phyloP scores from a whole-genome alignment of 2,329 filamentous ascomycete species.

The Periglandula ipomoeae region DNA sequence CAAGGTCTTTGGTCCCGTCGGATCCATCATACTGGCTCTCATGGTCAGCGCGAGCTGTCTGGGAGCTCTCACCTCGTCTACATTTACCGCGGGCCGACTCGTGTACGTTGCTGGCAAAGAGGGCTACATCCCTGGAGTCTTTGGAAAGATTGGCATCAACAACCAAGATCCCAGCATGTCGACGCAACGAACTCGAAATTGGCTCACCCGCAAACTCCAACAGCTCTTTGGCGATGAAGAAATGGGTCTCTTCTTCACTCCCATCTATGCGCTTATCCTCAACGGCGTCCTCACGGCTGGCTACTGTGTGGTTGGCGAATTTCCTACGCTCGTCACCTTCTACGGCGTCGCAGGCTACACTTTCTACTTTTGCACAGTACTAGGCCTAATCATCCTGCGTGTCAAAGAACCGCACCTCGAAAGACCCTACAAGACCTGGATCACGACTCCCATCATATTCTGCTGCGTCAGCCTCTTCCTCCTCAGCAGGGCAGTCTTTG shows the following conservation, averaged over 20 bases:
- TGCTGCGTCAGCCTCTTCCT: conserved; percentile 95
- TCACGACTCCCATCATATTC: conserved; percentile 93
- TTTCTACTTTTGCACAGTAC: conserved; percentile 93
- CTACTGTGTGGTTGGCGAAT: conserved; percentile 84
- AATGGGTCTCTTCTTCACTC: conserved; percentile 80
- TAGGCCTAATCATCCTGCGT: conserved; percentile 83
- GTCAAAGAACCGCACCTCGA: conserved; percentile 82
- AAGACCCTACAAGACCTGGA: conserved; percentile 91
- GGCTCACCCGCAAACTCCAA: conserved; percentile 49
- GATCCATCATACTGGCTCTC: conserved; percentile 75
- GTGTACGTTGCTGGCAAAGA: conserved; percentile 94
- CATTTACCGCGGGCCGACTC: conserved; percentile 85
- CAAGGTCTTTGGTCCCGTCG: conserved; percentile 78
- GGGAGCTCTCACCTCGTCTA: conserved; percentile 86
- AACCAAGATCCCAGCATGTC: conserved; percentile 30
- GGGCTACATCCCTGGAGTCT: conserved; percentile 77
- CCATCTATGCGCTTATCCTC: conserved; percentile 81
- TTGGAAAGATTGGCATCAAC: conserved; percentile 71
- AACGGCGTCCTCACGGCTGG: conserved; percentile 64
- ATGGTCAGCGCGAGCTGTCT: conserved; percentile 89
- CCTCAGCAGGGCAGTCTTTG: conserved; percentile 79
- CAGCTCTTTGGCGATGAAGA: conserved; percentile 66
- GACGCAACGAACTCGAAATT: conserved; percentile 41
- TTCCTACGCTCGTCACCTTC: conserved; percentile 86
- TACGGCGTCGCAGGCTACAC: conserved; percentile 96